Evolutionary conservation across 305 asterid genomes (phyloP).

Genomic region (Fraxinus angustifolia): DNA sequence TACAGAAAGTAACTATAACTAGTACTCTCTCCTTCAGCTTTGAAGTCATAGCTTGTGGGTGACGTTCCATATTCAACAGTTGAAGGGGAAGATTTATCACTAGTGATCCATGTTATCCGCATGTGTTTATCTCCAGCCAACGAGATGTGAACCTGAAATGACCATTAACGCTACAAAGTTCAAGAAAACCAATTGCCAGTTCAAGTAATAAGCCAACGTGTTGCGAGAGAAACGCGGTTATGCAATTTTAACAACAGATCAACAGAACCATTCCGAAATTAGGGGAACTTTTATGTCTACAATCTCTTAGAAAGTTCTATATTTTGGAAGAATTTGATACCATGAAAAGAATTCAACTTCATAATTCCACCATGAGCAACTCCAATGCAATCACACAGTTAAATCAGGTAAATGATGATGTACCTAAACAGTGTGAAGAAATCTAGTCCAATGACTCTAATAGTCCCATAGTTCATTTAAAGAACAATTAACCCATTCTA

Average conservation of each 20-base stretch:
- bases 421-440: background rate
- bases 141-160: slow-evolving; percentile 79
- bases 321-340: background rate
- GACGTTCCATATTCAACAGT: slow-evolving; percentile 72
- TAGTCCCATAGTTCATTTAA: background rate
- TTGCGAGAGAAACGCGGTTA: background rate
- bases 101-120: slow-evolving; percentile 71
- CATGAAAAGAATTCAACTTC: background rate
- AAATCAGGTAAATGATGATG: background rate
- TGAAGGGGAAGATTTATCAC: slow-evolving; percentile 47
- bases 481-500: background rate
- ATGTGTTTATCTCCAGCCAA: slow-evolving; percentile 79
- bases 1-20: slow-evolving; percentile 25
- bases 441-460: background rate
- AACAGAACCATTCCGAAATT: background rate
- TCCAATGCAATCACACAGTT: background rate
- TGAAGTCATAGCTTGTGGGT: slow-evolving; percentile 43
- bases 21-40: slow-evolving; percentile 62
- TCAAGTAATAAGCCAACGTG: background rate
- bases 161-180: background rate
- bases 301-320: background rate
- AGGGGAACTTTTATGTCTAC: background rate
- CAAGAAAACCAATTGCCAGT: background rate
- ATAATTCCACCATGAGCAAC: background rate
- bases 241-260: background rate